Conservation (phyloP, 225 moss, liverwort and hornwort species). For the Bryum argenteum region DNA sequence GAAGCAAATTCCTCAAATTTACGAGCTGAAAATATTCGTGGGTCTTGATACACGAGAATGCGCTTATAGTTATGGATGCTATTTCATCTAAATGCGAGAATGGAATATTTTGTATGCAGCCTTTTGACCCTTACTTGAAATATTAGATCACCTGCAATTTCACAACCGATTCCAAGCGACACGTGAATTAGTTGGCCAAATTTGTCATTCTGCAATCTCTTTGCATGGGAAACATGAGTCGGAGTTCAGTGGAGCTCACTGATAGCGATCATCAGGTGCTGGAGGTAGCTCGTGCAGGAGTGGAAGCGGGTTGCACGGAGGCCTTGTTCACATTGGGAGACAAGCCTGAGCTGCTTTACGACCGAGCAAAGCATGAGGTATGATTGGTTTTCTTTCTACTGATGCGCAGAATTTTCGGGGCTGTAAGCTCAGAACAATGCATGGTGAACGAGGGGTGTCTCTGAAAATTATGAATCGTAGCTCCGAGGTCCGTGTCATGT, state of each 20-base stretch:
- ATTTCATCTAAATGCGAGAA: constrained; percentile 6
- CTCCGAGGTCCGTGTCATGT: constrained; percentile 6
- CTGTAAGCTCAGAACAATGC: constrained; percentile 8
- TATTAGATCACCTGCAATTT: neutral
- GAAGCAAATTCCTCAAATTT: neutral
- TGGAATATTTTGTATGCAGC: neutral
- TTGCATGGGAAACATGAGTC: constrained; percentile 17
- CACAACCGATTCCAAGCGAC: neutral
- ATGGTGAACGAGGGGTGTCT: neutral
- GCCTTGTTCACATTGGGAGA: constrained; percentile 91
- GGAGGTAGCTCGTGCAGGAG: constrained; percentile 80
- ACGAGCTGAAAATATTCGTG: constrained; percentile 2
- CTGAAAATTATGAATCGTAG: neutral
- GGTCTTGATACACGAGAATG: constrained; percentile 3
- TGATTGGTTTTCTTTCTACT: constrained; percentile 4
- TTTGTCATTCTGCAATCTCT: constrained; percentile 19
- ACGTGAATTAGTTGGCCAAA: constrained; percentile 17
- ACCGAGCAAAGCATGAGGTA: constrained; percentile 80
- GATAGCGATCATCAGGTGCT: constrained; percentile 52
- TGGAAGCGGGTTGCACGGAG: constrained; percentile 85
- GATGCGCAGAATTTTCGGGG: constrained; percentile 1
- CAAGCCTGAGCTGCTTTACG: constrained; percentile 86
- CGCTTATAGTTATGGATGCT: constrained; percentile 4
- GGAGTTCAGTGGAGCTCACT: constrained; percentile 14
- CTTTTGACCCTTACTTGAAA: constrained; percentile 13